phyloP scores from a whole-genome alignment of 2,329 filamentous ascomycete genomes.

The Piedraia hortae region DNA sequence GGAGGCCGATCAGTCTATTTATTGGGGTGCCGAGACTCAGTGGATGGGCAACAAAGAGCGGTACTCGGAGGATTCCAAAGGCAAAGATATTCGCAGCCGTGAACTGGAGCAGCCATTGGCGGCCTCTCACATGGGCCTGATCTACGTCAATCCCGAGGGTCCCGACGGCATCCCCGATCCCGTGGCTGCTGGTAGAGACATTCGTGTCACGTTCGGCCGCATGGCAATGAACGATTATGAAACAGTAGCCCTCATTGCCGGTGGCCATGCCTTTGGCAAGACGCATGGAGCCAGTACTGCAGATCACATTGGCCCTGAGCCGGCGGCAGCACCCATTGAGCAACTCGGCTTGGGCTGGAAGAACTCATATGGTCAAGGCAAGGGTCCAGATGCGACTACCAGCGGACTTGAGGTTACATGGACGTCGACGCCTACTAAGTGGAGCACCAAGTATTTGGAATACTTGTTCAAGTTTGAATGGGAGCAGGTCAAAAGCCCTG shows the following conservation, averaged over 20 bases:
- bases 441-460: slow-evolving; percentile 47
- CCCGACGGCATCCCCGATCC: slow-evolving; percentile 46
- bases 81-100: slow-evolving; percentile 26
- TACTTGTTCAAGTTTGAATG: slow-evolving; percentile 57
- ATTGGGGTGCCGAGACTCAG: slow-evolving; percentile 51
- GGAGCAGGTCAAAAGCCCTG: slow-evolving; percentile 48
- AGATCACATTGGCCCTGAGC: slow-evolving; percentile 38
- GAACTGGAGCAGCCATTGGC: slow-evolving; percentile 41
- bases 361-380: slow-evolving; percentile 35
- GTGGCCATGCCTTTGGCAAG: slow-evolving; percentile 58
- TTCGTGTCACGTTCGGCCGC: slow-evolving; percentile 44
- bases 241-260: slow-evolving; percentile 52
- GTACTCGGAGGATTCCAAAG: slow-evolving; percentile 26
- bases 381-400: slow-evolving; percentile 46
- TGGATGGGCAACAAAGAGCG: slow-evolving; percentile 51
- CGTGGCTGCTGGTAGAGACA: slow-evolving; percentile 39
- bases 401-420: slow-evolving; percentile 54
- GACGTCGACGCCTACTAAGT: slow-evolving; percentile 49
- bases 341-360: slow-evolving; percentile 46
- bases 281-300: slow-evolving; percentile 44
- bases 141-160: slow-evolving; percentile 61
- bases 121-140: slow-evolving; percentile 46
- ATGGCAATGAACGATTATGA: slow-evolving; percentile 71
- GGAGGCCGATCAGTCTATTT: slow-evolving; percentile 48
- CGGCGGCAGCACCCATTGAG: slow-evolving; percentile 34